Conservation (phyloP, 805 yeast genomes). For the Lipomyces chichibuensis region DNA sequence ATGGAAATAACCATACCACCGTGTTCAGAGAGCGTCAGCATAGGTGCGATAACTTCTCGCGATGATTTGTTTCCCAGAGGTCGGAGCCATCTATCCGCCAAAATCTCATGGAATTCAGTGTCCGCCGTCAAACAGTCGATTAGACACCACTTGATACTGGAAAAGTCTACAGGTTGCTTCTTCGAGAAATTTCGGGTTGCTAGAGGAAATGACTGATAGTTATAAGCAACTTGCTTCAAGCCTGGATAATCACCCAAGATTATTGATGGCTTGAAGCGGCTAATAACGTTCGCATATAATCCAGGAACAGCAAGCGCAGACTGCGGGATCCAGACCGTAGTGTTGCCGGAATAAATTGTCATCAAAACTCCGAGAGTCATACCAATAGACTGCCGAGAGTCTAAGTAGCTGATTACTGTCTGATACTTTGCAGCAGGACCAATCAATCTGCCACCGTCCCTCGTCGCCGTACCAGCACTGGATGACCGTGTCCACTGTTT, state of each 20-base stretch:
- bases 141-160: slow-evolving; percentile 83
- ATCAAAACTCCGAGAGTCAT: slow-evolving; percentile 77
- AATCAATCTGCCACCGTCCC: slow-evolving; percentile 5
- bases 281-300: slow-evolving; percentile 76
- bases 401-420: slow-evolving; percentile 65
- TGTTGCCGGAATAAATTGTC: slow-evolving; percentile 82
- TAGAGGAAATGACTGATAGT: slow-evolving; percentile 88
- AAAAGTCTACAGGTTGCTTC: slow-evolving; percentile 72
- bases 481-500: slow-evolving; percentile 1
- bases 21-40: slow-evolving; percentile 85
- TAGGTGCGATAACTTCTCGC: slow-evolving; percentile 79
- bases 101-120: slow-evolving; percentile 86
- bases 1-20: slow-evolving; percentile 94
- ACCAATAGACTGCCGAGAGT: slow-evolving; percentile 81
- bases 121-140: slow-evolving; percentile 88
- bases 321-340: slow-evolving; percentile 78
- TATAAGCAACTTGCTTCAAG: slow-evolving; percentile 85
- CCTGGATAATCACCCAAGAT: slow-evolving; percentile 85
- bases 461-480: slow-evolving; percentile 1
- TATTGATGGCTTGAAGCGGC: slow-evolving; percentile 70
- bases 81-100: slow-evolving; percentile 84
- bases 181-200: slow-evolving; percentile 79
- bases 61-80: slow-evolving; percentile 86
- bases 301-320: slow-evolving; percentile 78
- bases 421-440: slow-evolving; percentile 49